Percentiles rank a stretch among this genome's conserved stretches.
Evolutionary conservation across 2,329 filamentous ascomycete species (phyloP).

Genomic region (Gnomoniopsis sp.): DNA sequence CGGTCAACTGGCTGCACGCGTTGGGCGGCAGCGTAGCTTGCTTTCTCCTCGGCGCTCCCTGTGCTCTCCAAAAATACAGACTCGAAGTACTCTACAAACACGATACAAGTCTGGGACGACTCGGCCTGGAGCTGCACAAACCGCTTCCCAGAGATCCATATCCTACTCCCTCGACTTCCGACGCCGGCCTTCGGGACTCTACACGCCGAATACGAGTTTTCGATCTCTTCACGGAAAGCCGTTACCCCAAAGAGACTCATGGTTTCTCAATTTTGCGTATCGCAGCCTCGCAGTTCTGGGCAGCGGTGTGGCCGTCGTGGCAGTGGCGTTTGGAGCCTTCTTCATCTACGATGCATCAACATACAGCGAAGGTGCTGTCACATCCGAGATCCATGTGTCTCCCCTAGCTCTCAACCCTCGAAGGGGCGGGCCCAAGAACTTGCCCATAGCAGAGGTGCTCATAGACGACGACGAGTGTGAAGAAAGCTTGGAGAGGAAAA

Average conservation of each 20-base stretch:
- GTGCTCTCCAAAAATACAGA: not conserved
- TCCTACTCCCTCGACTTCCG: constrained; percentile 2
- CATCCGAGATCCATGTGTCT: constrained; percentile 77
- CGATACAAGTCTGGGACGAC: constrained; percentile 8
- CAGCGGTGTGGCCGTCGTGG: constrained; percentile 68
- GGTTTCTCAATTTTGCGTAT: constrained; percentile 58
- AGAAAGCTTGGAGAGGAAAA: constrained; percentile 66
- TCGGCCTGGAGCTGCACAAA: not conserved
- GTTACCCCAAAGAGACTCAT: constrained; percentile 45
- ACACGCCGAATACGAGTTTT: constrained; percentile 24
- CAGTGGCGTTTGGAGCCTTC: constrained; percentile 71
- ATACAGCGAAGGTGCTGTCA: constrained; percentile 69
- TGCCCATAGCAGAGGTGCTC: constrained; percentile 83
- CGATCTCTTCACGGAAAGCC: constrained; percentile 51
- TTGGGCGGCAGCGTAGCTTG: constrained; percentile 11
- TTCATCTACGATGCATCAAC: constrained; percentile 93
- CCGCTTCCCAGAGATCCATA: constrained; percentile 4
- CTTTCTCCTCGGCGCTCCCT: not conserved
- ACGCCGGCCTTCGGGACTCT: constrained; percentile 12
- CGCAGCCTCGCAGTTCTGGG: constrained; percentile 70
- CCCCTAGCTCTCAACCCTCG: constrained; percentile 76
- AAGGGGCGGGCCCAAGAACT: constrained; percentile 86
- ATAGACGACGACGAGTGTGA: constrained; percentile 85
- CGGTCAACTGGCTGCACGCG: constrained; percentile 10
- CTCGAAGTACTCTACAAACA: constrained; percentile 1